Evolutionary conservation across 495 filamentous ascomycete genomes (phyloP).

Genomic region (Penicillium bovifimosum): DNA sequence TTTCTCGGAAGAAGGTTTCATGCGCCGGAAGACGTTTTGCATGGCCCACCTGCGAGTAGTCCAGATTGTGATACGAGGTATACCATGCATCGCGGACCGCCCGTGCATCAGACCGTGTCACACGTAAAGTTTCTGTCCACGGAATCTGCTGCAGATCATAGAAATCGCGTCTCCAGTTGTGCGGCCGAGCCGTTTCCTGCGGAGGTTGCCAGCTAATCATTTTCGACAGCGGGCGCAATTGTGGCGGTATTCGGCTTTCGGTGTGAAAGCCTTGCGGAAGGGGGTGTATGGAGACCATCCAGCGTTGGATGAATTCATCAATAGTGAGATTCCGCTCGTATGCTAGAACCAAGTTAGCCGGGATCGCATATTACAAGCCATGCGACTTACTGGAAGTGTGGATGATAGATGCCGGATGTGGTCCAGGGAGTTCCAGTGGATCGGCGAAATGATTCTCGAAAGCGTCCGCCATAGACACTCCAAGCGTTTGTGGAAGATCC

Average conservation of each 20-base stretch:
- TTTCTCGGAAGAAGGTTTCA: constrained; percentile 59
- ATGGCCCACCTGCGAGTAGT: constrained; percentile 23
- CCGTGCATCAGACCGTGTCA: constrained; percentile 55
- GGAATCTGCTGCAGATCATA: constrained; percentile 77
- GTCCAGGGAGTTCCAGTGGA: constrained; percentile 10
- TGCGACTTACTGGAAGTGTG: constrained; percentile 34
- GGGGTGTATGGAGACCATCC: constrained; percentile 28
- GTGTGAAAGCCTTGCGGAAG: constrained; percentile 15
- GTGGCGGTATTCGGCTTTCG: constrained; percentile 16
- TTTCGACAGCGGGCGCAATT: constrained; percentile 24
- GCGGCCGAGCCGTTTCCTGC: constrained; percentile 33
- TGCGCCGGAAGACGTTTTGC: constrained; percentile 24
- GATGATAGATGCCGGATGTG: constrained; percentile 28
- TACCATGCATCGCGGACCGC: constrained; percentile 49
- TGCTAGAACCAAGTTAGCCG: constrained; percentile 18
- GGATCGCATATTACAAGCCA: neutral
- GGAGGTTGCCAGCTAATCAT: constrained; percentile 39
- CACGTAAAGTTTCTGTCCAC: constrained; percentile 59
- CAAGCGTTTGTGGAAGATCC: constrained; percentile 5
- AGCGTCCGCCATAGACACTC: neutral
- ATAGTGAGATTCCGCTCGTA: constrained; percentile 41
- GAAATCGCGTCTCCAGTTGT: constrained; percentile 48
- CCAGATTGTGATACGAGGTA: constrained; percentile 39
- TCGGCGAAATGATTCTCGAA: neutral
- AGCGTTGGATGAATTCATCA: constrained; percentile 41